Evolutionary conservation across 805 yeast genomes (phyloP), one percentile per base, ranked within the genome.

Genomic region (Jamesozyma piceae): DNA sequence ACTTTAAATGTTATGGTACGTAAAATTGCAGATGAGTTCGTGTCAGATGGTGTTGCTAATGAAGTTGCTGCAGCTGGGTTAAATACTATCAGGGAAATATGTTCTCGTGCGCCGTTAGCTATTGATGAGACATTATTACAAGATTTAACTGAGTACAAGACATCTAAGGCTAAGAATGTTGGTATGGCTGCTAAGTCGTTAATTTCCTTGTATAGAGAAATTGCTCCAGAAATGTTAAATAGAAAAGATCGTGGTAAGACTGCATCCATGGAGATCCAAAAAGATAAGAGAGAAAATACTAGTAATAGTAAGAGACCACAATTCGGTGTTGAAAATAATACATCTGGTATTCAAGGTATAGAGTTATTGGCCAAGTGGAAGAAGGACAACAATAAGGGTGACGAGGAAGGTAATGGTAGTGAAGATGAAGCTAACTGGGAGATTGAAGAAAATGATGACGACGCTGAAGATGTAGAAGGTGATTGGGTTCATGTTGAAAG

Each of bases 1-100:
- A 77, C 80, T 14, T 75, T 92, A 46, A 69, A 74, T 36, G 80
- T 81, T 39, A 78, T 92, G 52, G 80, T 92, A 9, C 77, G 95
- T 44, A 92, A 90, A 59, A 79, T 92, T 50, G 97, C 98, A 1
- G 95, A 92, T 65, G 98, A 92, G 65, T 92, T 92, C 56, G 96
- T 92, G 21, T 83, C 95, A 51, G 97, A 92, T 58, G 99, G 99
- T 72, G 98, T 92, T 32, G 88, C 97, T 14, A 80, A 95, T 28
- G 96, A 92, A 65, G 99, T 89, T 42, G 97, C 97, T 4, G 88
- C 97, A 41, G 97, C 97, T 4, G 99, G 99, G 57, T 73, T 92
- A 51, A 92, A 92, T 64, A 85, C 97, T 3, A 90, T 90, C 46
- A 74, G 97, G 53, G 98, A 92, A 65, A 87, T 92, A 45, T 73